Base-by-base conservation (phyloP, 1,284 basidiomycete genomes). In the Fistulinella staudtii region DNA sequence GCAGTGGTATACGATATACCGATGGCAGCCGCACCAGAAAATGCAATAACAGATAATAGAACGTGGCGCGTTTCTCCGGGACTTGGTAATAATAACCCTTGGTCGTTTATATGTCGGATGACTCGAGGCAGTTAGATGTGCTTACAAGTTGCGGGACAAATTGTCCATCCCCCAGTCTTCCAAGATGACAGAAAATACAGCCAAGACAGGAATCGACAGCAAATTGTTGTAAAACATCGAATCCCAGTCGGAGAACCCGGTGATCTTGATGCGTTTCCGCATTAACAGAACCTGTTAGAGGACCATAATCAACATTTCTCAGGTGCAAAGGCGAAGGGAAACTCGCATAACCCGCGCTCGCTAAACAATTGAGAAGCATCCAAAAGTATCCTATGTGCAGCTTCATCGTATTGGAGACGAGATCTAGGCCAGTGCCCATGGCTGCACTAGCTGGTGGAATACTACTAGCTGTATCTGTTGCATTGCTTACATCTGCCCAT, bases 161-260 rank as follows among this genome's bases (percentile, higher is more conserved):
- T 85, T 93, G 46, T 80, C 84, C 6, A 72, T 68, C 39, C 86
- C 82, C 96, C 96, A 99, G 63, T 97, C 84, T 68, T 99, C 96
- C 30, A 88, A 71, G 42, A 94, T 55, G 52, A 99, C 61, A 13
- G 93, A 96, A 62, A 88, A 90, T 47, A 93, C 55, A 30, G 80
- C 74, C 33, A 99, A 74, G 28, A 98, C 82, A 33, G 96, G 93
- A 56, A 99, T 93, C 27, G 92, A 96, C 39, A 99, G 75, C 41
- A 98, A 68, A 69, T 99, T 99, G 75, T 97, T 98, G 75, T 98
- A 99, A 71, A 93, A 97, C 95, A 99, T 98, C 21, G 94, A 89
- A 64, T 99, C 96, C 94, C 93, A 97, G 64, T 99, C 95, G 50
- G 93, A 95, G 73, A 99, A 99, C 30, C 92, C 92, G n/a, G 93